phyloP scores from a whole-genome alignment of 1,284 basidiomycete genomes.

The Chalciporus sp. region DNA sequence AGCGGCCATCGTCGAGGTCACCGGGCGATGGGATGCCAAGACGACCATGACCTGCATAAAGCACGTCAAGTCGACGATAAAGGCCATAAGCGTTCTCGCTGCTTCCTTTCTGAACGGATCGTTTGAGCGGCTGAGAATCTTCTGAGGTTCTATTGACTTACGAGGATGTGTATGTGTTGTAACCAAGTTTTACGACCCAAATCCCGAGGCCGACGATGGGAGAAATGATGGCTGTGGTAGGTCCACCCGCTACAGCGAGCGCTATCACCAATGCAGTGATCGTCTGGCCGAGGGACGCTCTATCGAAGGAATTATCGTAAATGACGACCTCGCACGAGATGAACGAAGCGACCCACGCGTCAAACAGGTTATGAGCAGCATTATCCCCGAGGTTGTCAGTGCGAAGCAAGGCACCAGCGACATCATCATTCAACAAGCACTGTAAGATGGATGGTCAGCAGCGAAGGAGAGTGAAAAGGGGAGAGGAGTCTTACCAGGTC shows the following conservation, averaged over 20 bases:
- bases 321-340: no score
- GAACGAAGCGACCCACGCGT: neutral
- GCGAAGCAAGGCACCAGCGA: constrained; percentile 5
- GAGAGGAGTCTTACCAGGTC: no score
- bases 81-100: constrained; percentile 23
- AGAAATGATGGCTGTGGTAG: neutral
- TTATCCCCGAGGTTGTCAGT: constrained; percentile 9
- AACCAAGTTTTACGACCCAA: constrained; percentile 16
- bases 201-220: neutral
- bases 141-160: constrained; percentile 2
- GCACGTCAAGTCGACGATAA: constrained; percentile 26
- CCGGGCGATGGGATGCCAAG: neutral
- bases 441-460: neutral
- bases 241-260: neutral
- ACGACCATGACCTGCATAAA: constrained; percentile 28
- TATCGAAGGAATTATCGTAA: neutral
- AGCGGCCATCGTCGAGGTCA: neutral
- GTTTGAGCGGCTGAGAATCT: no score
- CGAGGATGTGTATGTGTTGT: constrained; percentile 7
- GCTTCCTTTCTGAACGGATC: constrained; percentile 4
- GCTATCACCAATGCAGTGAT: neutral
- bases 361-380: constrained; percentile 2
- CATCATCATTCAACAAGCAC: constrained; percentile 15
- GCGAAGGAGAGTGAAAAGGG: no score
- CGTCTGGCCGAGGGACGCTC: neutral